Conservation (phyloP, 2,329 filamentous ascomycete genomes). For the Diaporthe ampelina region DNA sequence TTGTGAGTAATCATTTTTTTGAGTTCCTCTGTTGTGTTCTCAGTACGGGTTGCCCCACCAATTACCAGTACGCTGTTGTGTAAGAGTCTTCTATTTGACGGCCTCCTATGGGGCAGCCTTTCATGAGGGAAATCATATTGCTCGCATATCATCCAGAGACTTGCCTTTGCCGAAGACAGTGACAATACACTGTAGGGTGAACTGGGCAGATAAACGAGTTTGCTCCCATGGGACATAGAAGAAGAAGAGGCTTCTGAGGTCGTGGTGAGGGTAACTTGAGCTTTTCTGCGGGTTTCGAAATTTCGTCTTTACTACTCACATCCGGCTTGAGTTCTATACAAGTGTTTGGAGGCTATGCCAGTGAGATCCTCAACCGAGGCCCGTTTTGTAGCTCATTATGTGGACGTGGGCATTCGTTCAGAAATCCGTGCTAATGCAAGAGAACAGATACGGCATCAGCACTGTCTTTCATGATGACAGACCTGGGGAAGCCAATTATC, state of each 20-base stretch:
- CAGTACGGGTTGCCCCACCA: too few species aligned
- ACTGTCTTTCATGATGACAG: conserved; percentile 92
- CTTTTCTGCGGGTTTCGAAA: background rate
- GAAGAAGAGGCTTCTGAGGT: background rate
- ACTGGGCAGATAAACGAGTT: background rate
- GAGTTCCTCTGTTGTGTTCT: background rate
- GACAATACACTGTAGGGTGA: background rate
- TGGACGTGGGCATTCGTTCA: background rate
- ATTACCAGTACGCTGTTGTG: too few species aligned
- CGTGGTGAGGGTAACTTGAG: background rate
- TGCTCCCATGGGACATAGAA: background rate
- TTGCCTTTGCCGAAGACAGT: background rate
- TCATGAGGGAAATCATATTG: background rate
- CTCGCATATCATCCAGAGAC: background rate
- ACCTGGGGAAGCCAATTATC: conserved; percentile 91
- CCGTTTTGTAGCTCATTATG: background rate
- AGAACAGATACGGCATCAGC: conserved; percentile 80
- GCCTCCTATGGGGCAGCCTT: background rate
- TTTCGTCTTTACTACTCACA: background rate
- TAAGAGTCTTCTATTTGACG: too few species aligned
- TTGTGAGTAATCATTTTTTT: conserved; percentile 52
- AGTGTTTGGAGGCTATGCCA: background rate
- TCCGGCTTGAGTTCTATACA: too few species aligned
- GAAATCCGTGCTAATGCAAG: background rate
- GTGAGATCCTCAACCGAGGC: background rate